These are phyloP conservation scores for Mrakiaceae sp. DNA, from an alignment of 1,284 basidiomycete genomes.

Conservation along the genomic window DNA sequence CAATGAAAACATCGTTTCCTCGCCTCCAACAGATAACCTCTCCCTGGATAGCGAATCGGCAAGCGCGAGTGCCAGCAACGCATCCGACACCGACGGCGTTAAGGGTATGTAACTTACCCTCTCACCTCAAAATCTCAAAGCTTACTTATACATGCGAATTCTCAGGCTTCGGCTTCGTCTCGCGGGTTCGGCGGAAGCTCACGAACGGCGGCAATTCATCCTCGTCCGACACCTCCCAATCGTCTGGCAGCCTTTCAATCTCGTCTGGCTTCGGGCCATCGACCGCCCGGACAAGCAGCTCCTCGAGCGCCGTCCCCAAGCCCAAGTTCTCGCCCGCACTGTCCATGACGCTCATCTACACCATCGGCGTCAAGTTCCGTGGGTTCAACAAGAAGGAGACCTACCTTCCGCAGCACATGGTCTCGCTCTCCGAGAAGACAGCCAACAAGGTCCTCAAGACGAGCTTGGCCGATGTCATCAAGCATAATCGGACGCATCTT, in stretches of 20 bases:
- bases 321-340: slow-evolving; percentile 61
- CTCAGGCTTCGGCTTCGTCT: too few species aligned
- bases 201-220: slow-evolving; percentile 18
- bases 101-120: too few species aligned
- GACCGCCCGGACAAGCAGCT: too few species aligned
- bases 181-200: too few species aligned
- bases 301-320: neutral
- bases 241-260: too few species aligned
- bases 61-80: too few species aligned
- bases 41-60: too few species aligned
- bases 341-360: slow-evolving; percentile 75
- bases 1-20: neutral
- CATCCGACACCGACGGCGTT: too few species aligned
- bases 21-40: too few species aligned
- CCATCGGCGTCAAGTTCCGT: slow-evolving; percentile 86
- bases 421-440: slow-evolving; percentile 83
- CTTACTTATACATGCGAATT: too few species aligned
- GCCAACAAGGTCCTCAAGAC: slow-evolving; percentile 42
- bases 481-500: slow-evolving; percentile 77
- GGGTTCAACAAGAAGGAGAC: slow-evolving; percentile 82
- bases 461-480: slow-evolving; percentile 62
- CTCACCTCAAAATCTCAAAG: too few species aligned
- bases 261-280: too few species aligned
- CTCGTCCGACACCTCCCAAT: neutral
- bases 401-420: slow-evolving; percentile 81